Percentiles rank a stretch among this genome's conserved stretches.
Conservation (phyloP, 202 grass and related monocot species). For the Zoysia matrella region DNA sequence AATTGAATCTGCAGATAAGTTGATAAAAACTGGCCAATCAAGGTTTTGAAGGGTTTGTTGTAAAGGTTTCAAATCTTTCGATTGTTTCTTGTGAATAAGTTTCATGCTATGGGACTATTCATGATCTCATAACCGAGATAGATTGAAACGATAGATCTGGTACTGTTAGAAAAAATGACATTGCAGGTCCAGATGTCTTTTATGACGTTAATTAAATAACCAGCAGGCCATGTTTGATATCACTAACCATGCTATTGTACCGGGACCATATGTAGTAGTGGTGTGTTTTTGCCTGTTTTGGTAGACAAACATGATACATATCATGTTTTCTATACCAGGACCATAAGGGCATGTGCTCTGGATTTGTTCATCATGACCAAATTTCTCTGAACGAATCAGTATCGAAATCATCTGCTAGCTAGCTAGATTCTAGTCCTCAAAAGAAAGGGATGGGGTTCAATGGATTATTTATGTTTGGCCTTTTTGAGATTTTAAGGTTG, state of each 20-base stretch:
- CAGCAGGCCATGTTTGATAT: too few relatives aligned
- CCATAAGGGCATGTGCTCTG: too few relatives aligned
- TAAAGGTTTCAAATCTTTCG: not conserved
- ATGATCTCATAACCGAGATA: not conserved
- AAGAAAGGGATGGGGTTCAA: not conserved
- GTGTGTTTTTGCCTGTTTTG: not conserved
- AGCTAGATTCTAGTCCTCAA: not conserved
- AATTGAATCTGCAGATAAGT: conserved; percentile 19
- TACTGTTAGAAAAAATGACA: not conserved
- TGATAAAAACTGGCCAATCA: not conserved
- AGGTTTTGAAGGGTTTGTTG: not conserved
- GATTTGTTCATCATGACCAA: too few relatives aligned
- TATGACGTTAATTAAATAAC: too few relatives aligned
- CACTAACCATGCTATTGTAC: too few relatives aligned
- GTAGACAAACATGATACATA: too few relatives aligned
- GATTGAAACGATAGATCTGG: conserved; percentile 15
- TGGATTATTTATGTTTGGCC: not conserved
- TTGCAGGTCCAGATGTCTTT: too few relatives aligned
- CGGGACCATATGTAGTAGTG: too few relatives aligned
- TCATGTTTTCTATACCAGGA: too few relatives aligned
- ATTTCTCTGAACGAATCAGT: not conserved
- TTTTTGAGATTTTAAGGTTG: not conserved
- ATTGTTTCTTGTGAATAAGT: not conserved
- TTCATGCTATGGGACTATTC: not conserved
- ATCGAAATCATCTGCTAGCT: too few relatives aligned